These are phyloP conservation scores for Nelumbo lutea DNA, from an alignment of 164 flowering plant genomes.

Conservation along the genomic window DNA sequence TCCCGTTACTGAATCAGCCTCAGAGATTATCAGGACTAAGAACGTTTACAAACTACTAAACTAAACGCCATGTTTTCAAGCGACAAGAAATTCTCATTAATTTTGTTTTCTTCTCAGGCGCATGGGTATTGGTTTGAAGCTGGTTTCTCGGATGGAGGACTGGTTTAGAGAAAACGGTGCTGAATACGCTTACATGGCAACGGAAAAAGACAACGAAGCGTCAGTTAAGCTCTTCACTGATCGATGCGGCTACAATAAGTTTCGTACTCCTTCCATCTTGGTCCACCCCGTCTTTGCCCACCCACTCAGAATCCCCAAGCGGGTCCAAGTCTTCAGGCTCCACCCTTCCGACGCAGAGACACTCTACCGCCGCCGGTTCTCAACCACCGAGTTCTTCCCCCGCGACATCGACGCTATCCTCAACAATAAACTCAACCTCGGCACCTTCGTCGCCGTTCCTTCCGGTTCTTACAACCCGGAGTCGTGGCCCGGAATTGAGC, in stretches of 20 bases:
- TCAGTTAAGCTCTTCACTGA: slow-evolving; percentile 75
- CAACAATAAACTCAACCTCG: slow-evolving; percentile 61
- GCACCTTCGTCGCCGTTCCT: slow-evolving; percentile 79
- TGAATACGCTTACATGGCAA: slow-evolving; percentile 90
- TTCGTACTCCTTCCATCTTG: slow-evolving; percentile 78
- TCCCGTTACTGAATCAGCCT: too few species aligned
- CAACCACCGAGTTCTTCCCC: slow-evolving; percentile 93
- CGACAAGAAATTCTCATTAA: not conserved
- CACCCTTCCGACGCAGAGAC: slow-evolving; percentile 58
- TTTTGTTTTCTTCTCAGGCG: slow-evolving; percentile 43
- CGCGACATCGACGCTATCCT: slow-evolving; percentile 81
- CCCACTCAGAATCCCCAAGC: slow-evolving; percentile 30
- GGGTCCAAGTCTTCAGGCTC: slow-evolving; percentile 47
- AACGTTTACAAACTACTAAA: too few species aligned
- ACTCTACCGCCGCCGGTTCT: slow-evolving; percentile 67
- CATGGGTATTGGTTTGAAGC: slow-evolving; percentile 72
- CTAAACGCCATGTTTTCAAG: too few species aligned
- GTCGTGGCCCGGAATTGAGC: slow-evolving; percentile 41
- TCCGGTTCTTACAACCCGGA: slow-evolving; percentile 11
- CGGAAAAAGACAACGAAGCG: slow-evolving; percentile 78
- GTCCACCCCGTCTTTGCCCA: slow-evolving; percentile 96
- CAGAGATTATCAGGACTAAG: too few species aligned
- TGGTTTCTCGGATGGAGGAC: slow-evolving; percentile 55
- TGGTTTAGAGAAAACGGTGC: slow-evolving; percentile 85
- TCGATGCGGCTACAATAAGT: slow-evolving; percentile 75